Percentiles rank a stretch among this genome's conserved stretches.
Evolutionary conservation across 129 eudicot species (phyloP).

Genomic region (Pseudognaphalium luteoalbum): DNA sequence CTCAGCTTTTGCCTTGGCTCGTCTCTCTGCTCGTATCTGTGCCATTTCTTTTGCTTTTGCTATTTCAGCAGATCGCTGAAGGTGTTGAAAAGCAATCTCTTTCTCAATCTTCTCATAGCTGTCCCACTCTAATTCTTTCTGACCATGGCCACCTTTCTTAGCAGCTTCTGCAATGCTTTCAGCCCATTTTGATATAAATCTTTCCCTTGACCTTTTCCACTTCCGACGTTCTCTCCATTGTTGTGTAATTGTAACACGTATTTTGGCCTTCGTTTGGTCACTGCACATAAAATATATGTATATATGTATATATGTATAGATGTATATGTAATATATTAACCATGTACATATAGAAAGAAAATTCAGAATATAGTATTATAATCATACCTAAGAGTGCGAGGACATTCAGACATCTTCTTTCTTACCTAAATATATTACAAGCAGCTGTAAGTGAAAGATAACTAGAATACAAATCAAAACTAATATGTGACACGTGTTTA

Average conservation of each 20-base stretch:
- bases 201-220: constrained; percentile 60
- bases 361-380: neutral
- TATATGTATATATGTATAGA: neutral
- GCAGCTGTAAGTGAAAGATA: constrained; percentile 7
- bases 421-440: constrained; percentile 51
- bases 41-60: constrained; percentile 66
- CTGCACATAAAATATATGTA: constrained; percentile 38
- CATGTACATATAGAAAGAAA: neutral
- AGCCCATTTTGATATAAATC: constrained; percentile 59
- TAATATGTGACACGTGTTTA: constrained; percentile 10
- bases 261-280: constrained; percentile 62
- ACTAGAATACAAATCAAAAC: neutral
- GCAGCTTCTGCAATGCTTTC: constrained; percentile 83
- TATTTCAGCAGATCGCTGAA: constrained; percentile 51
- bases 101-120: constrained; percentile 65
- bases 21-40: constrained; percentile 51
- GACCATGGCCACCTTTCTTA: constrained; percentile 62
- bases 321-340: neutral
- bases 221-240: constrained; percentile 70
- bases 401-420: constrained; percentile 79
- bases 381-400: constrained; percentile 70
- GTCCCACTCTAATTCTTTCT: constrained; percentile 79
- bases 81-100: constrained; percentile 49
- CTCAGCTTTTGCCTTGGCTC: constrained; percentile 55
- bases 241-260: constrained; percentile 54